Conservation (phyloP, 2,329 filamentous ascomycete species). For the Botrytis cinerea region DNA sequence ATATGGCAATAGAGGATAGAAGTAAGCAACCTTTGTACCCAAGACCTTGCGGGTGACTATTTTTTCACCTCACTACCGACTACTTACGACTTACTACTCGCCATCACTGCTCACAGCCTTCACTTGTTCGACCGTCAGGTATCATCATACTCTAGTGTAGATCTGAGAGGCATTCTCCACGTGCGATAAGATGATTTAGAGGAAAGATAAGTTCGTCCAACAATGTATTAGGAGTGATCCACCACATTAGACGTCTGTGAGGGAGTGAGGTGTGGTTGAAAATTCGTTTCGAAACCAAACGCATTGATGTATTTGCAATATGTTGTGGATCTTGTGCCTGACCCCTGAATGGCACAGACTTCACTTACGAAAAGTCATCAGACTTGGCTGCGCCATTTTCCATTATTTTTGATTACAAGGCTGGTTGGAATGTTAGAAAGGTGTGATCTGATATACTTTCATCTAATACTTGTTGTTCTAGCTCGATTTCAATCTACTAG, state of each 20-base stretch:
- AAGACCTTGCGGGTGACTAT: constrained; percentile 17
- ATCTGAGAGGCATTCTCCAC: neutral
- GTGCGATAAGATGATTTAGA: neutral
- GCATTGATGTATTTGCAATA: neutral
- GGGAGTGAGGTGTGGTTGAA: neutral
- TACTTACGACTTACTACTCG: neutral
- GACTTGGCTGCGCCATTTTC: neutral
- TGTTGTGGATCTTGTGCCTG: neutral
- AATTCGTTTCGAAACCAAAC: constrained; percentile 19
- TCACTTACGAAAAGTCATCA: neutral
- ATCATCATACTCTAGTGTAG: neutral
- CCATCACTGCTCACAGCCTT: constrained; percentile 13
- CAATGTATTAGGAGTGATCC: neutral
- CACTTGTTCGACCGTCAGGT: constrained; percentile 17
- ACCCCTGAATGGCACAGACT: constrained; percentile 8
- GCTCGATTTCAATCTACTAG: neutral
- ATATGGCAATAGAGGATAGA: neutral
- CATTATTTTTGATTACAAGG: neutral
- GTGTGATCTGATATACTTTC: neutral
- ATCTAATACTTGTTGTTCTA: neutral
- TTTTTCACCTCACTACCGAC: neutral
- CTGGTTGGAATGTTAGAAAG: neutral
- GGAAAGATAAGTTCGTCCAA: constrained; percentile 3
- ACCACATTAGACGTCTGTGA: neutral
- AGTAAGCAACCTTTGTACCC: neutral